Evolutionary conservation across 306 rosid genomes (phyloP).

Genomic region (Casuarina cunninghamiana): DNA sequence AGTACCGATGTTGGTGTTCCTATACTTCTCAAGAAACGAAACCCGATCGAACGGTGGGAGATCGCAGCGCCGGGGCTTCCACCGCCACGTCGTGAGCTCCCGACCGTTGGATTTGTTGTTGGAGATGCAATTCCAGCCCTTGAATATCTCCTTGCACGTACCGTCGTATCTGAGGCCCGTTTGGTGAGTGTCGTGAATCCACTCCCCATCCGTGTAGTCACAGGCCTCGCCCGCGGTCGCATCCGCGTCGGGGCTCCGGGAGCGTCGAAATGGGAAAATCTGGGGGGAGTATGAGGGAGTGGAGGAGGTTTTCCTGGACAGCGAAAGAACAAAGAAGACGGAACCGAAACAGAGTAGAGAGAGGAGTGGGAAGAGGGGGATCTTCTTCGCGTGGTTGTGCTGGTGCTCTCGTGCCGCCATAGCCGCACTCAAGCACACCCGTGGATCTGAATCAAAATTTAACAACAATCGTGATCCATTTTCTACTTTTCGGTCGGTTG

Average conservation of each 20-base stretch:
- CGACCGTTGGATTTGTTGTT: conserved; percentile 67
- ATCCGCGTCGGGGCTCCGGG: conserved; percentile 12
- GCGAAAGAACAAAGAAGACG: conserved; percentile 66
- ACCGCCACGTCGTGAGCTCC: conserved; percentile 63
- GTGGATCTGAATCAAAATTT: too few species aligned
- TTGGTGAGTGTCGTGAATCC: conserved; percentile 48
- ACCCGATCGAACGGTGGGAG: conserved; percentile 64
- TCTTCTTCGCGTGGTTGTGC: conserved; percentile 46
- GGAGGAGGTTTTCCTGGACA: conserved; percentile 45
- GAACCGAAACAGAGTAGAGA: conserved; percentile 75
- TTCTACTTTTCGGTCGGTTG: too few species aligned
- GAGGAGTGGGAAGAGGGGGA: conserved; percentile 77
- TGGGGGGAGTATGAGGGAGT: conserved; percentile 27
- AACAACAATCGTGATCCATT: too few species aligned
- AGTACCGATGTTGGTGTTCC: conserved; percentile 71
- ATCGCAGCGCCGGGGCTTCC: conserved; percentile 70
- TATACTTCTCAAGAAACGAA: conserved; percentile 46
- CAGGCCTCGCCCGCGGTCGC: conserved; percentile 34
- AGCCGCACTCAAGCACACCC: conserved; percentile 7
- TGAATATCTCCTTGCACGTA: conserved; percentile 91
- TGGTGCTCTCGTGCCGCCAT: conserved; percentile 40
- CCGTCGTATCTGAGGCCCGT: conserved; percentile 45
- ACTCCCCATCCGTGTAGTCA: conserved; percentile 62
- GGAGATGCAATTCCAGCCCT: conserved; percentile 89
- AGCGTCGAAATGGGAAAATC: conserved; percentile 34